phyloP scores from a whole-genome alignment of 2,329 filamentous ascomycete genomes.

The Helotiales sp. region DNA sequence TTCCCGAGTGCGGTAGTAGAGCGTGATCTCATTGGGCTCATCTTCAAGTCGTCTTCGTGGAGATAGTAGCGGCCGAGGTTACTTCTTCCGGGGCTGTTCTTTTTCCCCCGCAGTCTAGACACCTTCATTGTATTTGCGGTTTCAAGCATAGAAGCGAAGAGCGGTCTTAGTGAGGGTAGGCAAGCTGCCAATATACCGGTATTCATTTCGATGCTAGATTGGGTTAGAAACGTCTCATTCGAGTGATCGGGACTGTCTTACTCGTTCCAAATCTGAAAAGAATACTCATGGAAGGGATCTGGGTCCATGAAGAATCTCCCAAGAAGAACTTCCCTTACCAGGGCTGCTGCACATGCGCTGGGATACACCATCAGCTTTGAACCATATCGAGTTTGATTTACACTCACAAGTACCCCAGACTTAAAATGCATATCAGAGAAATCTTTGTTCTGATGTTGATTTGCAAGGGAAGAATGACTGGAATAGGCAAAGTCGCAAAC shows the following conservation, averaged over 20 bases:
- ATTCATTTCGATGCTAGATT: conserved; percentile 48
- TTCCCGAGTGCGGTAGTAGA: conserved; percentile 13
- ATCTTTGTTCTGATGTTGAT: conserved; percentile 50
- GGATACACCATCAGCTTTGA: neutral
- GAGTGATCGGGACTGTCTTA: conserved; percentile 3
- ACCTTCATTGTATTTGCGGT: conserved; percentile 21
- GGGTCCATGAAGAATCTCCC: conserved; percentile 44
- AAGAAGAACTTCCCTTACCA: conserved; percentile 50
- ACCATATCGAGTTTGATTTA: neutral
- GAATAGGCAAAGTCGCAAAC: conserved; percentile 50
- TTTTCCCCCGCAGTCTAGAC: neutral
- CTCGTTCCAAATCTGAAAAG: conserved; percentile 51
- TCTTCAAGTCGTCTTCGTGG: conserved; percentile 26
- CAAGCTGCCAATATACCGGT: conserved; percentile 51
- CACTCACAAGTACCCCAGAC: conserved; percentile 35
- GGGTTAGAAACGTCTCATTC: no score
- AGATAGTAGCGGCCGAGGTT: conserved; percentile 17
- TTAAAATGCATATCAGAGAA: conserved; percentile 42
- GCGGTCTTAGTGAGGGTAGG: conserved; percentile 49
- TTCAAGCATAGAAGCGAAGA: conserved; percentile 45
- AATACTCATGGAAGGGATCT: conserved; percentile 44
- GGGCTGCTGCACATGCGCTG: conserved; percentile 50
- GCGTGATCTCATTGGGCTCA: conserved; percentile 16
- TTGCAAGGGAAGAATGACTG: conserved; percentile 49
- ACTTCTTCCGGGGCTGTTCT: conserved; percentile 6